Evolutionary conservation across 441 rosid species (phyloP).

Genomic region (Euphorbia schlechtendalii): DNA sequence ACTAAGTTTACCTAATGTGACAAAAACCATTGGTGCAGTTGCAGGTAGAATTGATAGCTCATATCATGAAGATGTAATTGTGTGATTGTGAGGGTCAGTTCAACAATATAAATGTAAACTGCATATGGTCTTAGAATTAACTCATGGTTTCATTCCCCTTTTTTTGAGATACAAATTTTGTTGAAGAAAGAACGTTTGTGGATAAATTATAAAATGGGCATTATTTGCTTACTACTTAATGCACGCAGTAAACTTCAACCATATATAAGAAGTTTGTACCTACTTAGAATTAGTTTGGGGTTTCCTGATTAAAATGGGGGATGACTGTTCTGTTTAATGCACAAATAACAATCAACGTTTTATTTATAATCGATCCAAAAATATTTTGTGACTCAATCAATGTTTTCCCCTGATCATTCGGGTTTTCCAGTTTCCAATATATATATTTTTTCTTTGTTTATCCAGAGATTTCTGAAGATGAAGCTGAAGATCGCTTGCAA

Average conservation of each 20-base stretch:
- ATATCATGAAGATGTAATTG: background rate
- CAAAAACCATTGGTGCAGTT: conserved; percentile 93
- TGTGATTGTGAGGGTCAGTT: conserved; percentile 1
- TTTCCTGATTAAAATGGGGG: background rate
- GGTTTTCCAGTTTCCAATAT: conserved; percentile 8
- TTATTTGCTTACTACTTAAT: background rate
- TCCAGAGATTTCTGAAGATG: conserved; percentile 95
- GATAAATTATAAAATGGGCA: background rate
- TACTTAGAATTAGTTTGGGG: too few species aligned
- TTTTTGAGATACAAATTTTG: background rate
- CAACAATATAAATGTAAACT: background rate
- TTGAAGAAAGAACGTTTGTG: background rate
- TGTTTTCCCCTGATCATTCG: conserved; percentile 1
- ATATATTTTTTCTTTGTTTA: conserved; percentile 21
- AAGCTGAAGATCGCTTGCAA: conserved; percentile 95
- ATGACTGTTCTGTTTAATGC: background rate
- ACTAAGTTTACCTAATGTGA: conserved; percentile 86
- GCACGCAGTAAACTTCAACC: background rate
- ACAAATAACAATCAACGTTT: too few species aligned
- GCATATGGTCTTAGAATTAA: background rate
- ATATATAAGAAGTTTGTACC: too few species aligned
- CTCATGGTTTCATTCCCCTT: background rate
- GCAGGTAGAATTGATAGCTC: conserved; percentile 48
- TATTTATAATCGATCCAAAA: too few species aligned
- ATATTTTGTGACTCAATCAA: background rate